Evolutionary conservation across 208 protist species (phyloP).

Genomic region (Sergeia podlipaevii): DNA sequence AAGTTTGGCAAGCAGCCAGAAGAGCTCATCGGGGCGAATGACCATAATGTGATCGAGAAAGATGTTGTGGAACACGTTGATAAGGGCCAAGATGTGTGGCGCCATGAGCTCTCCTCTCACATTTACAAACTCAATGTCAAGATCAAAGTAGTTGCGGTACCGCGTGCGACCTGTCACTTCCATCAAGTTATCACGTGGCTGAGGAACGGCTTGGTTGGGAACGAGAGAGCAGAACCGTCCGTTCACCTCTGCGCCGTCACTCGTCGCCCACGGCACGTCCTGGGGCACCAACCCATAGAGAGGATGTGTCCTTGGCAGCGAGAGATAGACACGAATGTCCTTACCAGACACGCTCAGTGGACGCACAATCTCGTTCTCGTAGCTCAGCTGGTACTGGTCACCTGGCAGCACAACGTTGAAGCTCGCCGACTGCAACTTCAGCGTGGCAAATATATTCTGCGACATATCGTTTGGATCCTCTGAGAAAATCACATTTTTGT

Average conservation of each 20-base stretch:
- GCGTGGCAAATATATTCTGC: constrained; percentile 67
- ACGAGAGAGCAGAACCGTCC: constrained; percentile 61
- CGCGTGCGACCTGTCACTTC: constrained; percentile 39
- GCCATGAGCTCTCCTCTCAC: constrained; percentile 56
- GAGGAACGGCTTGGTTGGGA: constrained; percentile 51
- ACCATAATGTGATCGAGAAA: constrained; percentile 62
- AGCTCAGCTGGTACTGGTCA: constrained; percentile 79
- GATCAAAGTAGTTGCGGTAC: constrained; percentile 59
- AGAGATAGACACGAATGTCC: constrained; percentile 51
- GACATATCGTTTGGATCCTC: constrained; percentile 61
- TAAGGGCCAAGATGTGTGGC: constrained; percentile 60
- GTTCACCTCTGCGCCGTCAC: constrained; percentile 37
- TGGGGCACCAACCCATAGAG: constrained; percentile 38
- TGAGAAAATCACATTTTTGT: constrained; percentile 75
- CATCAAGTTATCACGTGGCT: constrained; percentile 46
- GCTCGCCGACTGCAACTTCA: constrained; percentile 35
- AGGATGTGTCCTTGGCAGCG: constrained; percentile 61
- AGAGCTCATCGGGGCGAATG: constrained; percentile 73
- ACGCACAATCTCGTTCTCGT: constrained; percentile 66
- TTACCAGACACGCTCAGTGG: constrained; percentile 49
- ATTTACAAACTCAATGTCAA: constrained; percentile 59
- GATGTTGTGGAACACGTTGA: constrained; percentile 60
- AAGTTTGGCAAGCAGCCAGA: constrained; percentile 80
- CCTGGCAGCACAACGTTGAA: constrained; percentile 69
- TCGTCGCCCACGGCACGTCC: constrained; percentile 38